Percentiles rank a stretch among this genome's conserved stretches.
Evolutionary conservation across 208 protist genomes (phyloP).

Genomic region (Porcisia deanei): DNA sequence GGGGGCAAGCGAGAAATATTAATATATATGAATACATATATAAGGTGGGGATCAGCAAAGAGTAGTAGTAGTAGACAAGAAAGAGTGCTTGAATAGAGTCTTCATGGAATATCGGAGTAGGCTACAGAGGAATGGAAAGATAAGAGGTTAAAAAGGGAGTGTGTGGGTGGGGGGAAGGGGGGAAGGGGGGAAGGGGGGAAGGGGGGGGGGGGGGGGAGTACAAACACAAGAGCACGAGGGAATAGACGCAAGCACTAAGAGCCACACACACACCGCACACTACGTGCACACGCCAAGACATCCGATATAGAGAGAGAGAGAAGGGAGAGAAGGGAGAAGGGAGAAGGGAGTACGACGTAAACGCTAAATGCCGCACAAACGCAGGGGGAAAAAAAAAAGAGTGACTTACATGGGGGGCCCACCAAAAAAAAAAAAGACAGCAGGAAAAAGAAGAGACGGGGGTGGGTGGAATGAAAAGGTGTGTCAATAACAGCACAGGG

Average conservation of each 20-base stretch:
- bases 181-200: background rate
- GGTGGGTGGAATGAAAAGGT: background rate
- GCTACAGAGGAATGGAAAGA: no score
- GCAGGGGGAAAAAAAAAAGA: conserved; percentile 5
- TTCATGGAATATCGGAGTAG: background rate
- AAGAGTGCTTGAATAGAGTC: no score
- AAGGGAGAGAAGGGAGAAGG: no score
- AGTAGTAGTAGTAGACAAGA: no score
- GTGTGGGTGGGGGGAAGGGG: background rate
- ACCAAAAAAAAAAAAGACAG: conserved; percentile 1
- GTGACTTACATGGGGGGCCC: background rate
- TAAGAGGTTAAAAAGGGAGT: background rate
- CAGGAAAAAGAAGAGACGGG: background rate
- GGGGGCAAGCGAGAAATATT: background rate
- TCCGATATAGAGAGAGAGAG: no score
- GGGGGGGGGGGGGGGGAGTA: background rate
- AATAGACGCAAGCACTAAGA: conserved; percentile 1
- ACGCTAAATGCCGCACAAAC: conserved; percentile 2
- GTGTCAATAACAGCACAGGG: background rate
- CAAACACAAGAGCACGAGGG: background rate
- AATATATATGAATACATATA: no score
- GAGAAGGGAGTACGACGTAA: background rate
- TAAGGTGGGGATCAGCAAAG: no score
- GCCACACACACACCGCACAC: background rate
- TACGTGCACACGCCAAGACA: background rate